Evolutionary conservation across 345 rosid species (phyloP).

Genomic region (Excoecaria cochinchinensis): DNA sequence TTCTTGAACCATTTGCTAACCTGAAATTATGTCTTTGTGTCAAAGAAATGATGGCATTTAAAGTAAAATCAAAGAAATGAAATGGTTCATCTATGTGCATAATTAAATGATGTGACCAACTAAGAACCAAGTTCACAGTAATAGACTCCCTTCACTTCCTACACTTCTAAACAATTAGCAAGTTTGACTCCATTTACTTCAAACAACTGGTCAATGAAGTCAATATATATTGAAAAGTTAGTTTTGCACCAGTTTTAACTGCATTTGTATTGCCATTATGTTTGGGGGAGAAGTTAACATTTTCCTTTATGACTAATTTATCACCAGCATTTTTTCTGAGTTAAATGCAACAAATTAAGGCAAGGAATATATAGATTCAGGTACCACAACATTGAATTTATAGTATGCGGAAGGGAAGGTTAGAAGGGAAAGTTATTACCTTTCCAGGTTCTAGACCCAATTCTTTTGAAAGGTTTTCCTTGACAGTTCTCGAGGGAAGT

Average conservation of each 20-base stretch:
- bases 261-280: background rate
- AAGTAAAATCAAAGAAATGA: background rate
- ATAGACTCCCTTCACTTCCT: background rate
- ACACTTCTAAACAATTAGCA: background rate
- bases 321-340: background rate
- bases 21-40: slow-evolving; percentile 45
- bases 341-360: background rate
- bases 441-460: slow-evolving; percentile 78
- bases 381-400: too few relatives aligned
- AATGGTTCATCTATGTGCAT: background rate
- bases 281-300: background rate
- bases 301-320: background rate
- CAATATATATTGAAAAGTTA: background rate
- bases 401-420: too few relatives aligned
- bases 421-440: slow-evolving; percentile 41
- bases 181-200: background rate
- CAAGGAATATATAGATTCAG: background rate
- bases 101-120: background rate
- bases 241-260: background rate
- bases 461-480: slow-evolving; percentile 75
- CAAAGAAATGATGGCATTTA: slow-evolving; percentile 18
- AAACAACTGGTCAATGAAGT: background rate
- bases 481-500: slow-evolving; percentile 79
- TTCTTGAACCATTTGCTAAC: slow-evolving; percentile 98
- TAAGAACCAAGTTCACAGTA: background rate